Base-by-base conservation (phyloP, 768 basidiomycete genomes). In the Candolleomyces aberdarensis region DNA sequence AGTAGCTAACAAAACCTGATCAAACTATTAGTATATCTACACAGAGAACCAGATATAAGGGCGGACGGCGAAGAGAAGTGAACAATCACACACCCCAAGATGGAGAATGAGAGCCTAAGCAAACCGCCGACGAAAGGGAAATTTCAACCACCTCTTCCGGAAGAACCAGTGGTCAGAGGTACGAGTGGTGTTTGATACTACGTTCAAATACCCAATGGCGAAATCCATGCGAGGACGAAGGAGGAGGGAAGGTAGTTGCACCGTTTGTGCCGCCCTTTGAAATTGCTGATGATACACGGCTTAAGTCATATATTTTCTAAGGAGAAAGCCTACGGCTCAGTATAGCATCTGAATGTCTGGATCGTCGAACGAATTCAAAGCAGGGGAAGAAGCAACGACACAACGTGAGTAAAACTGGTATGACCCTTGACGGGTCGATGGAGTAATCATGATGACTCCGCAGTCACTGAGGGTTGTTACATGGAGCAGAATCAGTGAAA, bases 191-290 rank as follows among this genome's bases (percentile, higher is more conserved):
- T 96, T 0, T 89, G 53, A 98, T 82, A 29, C 95, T 81, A 57
- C 96, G 91, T 75, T 99, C 97, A 71, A 98, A 98, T 1, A 94
- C 88, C 86, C 86, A 87, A 72, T 87, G 96, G 75, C 96, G 88
- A 2, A 94, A 95, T 54, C 97, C 96, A 67, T 96, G 91, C 1
- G 84, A 74, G 70, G 84, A 88, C 61, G 85, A 89, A 5, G 94
- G 85, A 5, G 87, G 72, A 20, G 96, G 96, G 79, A 96, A 98
- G 9, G 86, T 78, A 1, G 92, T 94, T 1, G 96, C 91, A 72
- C 98, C 97, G 76, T 99, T 98, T 62, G 94, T 94, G 32, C 93
- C 91, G 55, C 96, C 97, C 72, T 85, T 85, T 77, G 89, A 84
- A 69, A 96, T 84, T 61, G 95, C 94, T 92, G 63, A 22, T 15